Percentiles rank a stretch among this genome's conserved stretches.
phyloP scores from a whole-genome alignment of 2,329 filamentous ascomycete genomes.

The Dothidotthia symphoricarpi region DNA sequence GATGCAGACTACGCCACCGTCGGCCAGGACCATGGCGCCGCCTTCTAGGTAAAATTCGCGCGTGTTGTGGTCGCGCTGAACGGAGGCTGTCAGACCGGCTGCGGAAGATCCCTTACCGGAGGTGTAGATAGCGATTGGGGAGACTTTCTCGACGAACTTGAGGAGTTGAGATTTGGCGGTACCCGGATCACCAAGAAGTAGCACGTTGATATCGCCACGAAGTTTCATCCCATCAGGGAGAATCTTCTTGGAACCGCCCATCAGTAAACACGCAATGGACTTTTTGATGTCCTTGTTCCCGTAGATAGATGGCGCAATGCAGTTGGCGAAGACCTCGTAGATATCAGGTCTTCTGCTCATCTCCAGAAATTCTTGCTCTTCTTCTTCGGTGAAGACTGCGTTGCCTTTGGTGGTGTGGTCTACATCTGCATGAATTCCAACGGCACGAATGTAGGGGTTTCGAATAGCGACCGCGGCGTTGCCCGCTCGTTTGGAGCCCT shows the following conservation, averaged over 20 bases:
- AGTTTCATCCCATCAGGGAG: conserved; percentile 96
- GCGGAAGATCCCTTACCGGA: conserved; percentile 97
- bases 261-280: conserved; percentile 85
- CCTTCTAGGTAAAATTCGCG: conserved; percentile 98
- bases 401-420: conserved; percentile 86
- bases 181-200: conserved; percentile 94
- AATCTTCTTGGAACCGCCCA: conserved; percentile 97
- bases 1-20: conserved; percentile 95
- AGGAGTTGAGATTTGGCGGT: conserved; percentile 96
- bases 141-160: conserved; percentile 95
- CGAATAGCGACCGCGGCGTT: conserved; percentile 88
- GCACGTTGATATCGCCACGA: conserved; percentile 95
- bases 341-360: conserved; percentile 87
- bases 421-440: conserved; percentile 86
- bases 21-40: conserved; percentile 96
- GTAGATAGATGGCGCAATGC: conserved; percentile 96
- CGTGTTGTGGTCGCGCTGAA: conserved; percentile 87
- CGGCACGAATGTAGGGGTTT: conserved; percentile 89
- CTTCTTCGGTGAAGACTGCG: conserved; percentile 84
- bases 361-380: conserved; percentile 94
- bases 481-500: conserved; percentile 73
- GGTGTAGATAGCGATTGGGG: conserved; percentile 96
- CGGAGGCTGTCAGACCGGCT: conserved; percentile 93
- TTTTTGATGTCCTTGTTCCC: conserved; percentile 97
- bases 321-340: conserved; percentile 86